Percentiles rank a stretch among this genome's conserved stretches.
Conservation (phyloP, 2,329 filamentous ascomycete species). For the Trichoderma semiorbis region DNA sequence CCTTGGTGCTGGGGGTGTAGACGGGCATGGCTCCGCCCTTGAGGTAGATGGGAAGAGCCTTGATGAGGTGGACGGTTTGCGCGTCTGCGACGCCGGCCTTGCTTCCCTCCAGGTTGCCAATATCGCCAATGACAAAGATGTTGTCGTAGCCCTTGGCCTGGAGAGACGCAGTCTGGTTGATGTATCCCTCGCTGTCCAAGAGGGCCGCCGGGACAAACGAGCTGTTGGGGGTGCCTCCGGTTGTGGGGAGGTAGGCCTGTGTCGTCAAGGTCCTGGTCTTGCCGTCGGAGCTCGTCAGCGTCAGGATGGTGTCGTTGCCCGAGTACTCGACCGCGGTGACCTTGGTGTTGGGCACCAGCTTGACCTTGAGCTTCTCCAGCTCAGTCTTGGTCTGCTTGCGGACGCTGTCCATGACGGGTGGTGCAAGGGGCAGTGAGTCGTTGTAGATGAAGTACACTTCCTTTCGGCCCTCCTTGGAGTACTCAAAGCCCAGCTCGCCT, state of each 20-base stretch:
- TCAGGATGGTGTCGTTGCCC: conserved; percentile 32
- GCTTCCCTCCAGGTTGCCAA: conserved; percentile 37
- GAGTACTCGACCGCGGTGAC: conserved; percentile 30
- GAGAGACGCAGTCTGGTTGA: conserved; percentile 39
- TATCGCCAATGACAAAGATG: conserved; percentile 46
- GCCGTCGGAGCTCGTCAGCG: conserved; percentile 34
- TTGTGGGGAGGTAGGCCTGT: conserved; percentile 47
- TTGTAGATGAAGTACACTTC: conserved; percentile 43
- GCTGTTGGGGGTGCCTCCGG: conserved; percentile 45
- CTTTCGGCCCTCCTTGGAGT: conserved; percentile 42
- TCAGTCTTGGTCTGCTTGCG: conserved; percentile 37
- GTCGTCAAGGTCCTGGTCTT: conserved; percentile 37
- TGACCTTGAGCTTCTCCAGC: conserved; percentile 44
- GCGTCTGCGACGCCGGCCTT: conserved; percentile 32
- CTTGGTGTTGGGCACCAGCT: conserved; percentile 38
- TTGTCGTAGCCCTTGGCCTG: conserved; percentile 36
- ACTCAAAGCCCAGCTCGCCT: conserved; percentile 50
- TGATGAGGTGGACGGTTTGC: conserved; percentile 35
- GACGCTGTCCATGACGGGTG: conserved; percentile 34
- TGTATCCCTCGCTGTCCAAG: conserved; percentile 32
- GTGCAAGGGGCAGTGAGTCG: conserved; percentile 38
- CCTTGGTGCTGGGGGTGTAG: conserved; percentile 31
- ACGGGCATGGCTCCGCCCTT: conserved; percentile 28
- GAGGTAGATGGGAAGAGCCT: conserved; percentile 34
- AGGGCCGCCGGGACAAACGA: conserved; percentile 39